A percentile compares a stretch with the other conserved stretches of the same genome.
Evolutionary conservation across 306 rosid genomes (phyloP).

Genomic region (Inga leiocalycina): DNA sequence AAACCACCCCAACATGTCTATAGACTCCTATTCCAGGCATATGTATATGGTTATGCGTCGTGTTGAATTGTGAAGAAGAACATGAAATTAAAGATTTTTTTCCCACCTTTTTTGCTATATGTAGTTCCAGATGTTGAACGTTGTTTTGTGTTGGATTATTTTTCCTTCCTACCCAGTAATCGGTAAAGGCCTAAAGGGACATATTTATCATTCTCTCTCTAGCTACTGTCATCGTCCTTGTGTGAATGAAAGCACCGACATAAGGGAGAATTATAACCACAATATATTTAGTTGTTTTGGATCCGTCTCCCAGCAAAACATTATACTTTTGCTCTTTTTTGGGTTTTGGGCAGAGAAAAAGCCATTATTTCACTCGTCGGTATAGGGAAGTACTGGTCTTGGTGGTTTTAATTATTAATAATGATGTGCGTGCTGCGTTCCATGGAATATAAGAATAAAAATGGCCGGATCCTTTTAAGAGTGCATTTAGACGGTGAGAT

Average conservation of each 20-base stretch:
- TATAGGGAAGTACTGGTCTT: too few relatives aligned
- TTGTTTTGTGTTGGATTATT: conserved; percentile 8
- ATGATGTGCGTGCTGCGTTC: neutral
- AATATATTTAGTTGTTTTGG: conserved; percentile 9
- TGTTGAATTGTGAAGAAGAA: too few relatives aligned
- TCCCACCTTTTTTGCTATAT: too few relatives aligned
- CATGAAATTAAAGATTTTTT: too few relatives aligned
- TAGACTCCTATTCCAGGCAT: too few relatives aligned
- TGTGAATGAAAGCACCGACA: neutral
- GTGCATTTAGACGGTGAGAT: neutral
- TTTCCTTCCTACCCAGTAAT: conserved; percentile 11
- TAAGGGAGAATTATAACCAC: neutral
- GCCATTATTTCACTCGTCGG: too few relatives aligned
- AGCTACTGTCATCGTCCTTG: neutral
- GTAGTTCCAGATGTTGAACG: conserved; percentile 5
- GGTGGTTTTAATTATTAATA: too few relatives aligned
- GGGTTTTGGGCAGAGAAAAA: too few relatives aligned
- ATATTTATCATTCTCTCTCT: neutral
- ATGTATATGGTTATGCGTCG: too few relatives aligned
- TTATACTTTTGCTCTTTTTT: too few relatives aligned
- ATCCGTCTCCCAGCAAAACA: too few relatives aligned
- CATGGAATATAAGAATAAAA: neutral
- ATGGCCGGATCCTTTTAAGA: neutral
- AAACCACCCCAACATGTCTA: too few relatives aligned
- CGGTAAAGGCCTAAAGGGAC: neutral